A percentile compares a stretch with the other conserved stretches of the same genome.
phyloP scores from a whole-genome alignment of 1,139 yeast genomes.

The Kazachstania sp. region DNA sequence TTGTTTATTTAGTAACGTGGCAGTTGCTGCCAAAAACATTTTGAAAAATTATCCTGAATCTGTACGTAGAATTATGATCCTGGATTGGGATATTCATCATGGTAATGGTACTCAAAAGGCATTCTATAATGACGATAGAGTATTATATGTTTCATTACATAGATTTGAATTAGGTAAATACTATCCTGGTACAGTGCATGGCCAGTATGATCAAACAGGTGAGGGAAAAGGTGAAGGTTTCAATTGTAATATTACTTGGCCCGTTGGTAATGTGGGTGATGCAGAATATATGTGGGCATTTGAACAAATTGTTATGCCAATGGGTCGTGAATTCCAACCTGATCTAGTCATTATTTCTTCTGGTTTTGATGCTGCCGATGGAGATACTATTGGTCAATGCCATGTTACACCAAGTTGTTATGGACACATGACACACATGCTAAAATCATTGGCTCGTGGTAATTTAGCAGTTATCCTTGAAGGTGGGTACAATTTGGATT shows the following conservation, averaged over 20 bases:
- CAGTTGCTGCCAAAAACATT: constrained; percentile 89
- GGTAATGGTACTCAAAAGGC: constrained; percentile 98
- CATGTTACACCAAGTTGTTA: constrained; percentile 94
- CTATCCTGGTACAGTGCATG: constrained; percentile 91
- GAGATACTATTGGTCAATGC: constrained; percentile 96
- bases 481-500: constrained; percentile 92
- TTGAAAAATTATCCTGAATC: constrained; percentile 79
- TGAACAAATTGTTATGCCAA: constrained; percentile 78
- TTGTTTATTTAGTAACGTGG: constrained; percentile 91
- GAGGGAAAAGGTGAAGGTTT: constrained; percentile 80
- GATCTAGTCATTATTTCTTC: constrained; percentile 88
- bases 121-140: constrained; percentile 81
- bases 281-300: constrained; percentile 95
- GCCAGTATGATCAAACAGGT: constrained; percentile 70
- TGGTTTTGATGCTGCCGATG: constrained; percentile 98
- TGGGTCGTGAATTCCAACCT: constrained; percentile 82
- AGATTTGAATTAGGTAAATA: constrained; percentile 87
- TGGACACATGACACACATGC: constrained; percentile 90
- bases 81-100: constrained; percentile 98
- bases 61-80: constrained; percentile 69
- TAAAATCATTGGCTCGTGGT: constrained; percentile 82
- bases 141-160: constrained; percentile 82
- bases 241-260: constrained; percentile 91
- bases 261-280: constrained; percentile 85
- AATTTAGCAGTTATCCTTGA: constrained; percentile 83